A percentile compares a stretch with the other conserved stretches of the same genome.
Evolutionary conservation across 345 rosid species (phyloP).

Genomic region (Citrus medica): DNA sequence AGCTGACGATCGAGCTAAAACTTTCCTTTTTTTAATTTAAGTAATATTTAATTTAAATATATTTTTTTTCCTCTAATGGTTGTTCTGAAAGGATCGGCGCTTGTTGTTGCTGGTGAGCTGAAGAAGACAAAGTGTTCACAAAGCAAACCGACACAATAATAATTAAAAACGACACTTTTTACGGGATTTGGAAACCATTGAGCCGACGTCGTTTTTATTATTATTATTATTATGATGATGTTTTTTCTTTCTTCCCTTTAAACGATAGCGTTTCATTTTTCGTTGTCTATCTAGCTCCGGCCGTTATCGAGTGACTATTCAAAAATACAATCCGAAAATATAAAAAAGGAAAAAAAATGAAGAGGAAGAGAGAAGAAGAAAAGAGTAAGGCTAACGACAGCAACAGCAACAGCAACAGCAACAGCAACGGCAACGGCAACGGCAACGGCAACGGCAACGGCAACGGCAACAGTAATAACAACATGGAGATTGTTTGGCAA

Average conservation of each 20-base stretch:
- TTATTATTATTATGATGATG: not conserved
- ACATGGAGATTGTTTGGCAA: constrained; percentile 62
- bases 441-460: not conserved
- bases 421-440: no score
- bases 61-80: constrained; percentile 1
- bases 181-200: not conserved
- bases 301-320: not conserved
- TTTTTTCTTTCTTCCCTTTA: no score
- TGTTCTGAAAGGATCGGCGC: constrained; percentile 25
- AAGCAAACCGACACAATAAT: not conserved
- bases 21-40: no score
- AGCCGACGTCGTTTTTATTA: not conserved
- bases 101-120: constrained; percentile 32
- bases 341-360: constrained; percentile 9
- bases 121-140: constrained; percentile 27
- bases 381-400: constrained; percentile 11
- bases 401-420: not conserved
- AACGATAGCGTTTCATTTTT: constrained; percentile 18
- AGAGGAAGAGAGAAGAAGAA: constrained; percentile 27
- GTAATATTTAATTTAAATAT: no score
- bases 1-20: constrained; percentile 12
- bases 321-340: not conserved
- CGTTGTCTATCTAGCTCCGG: not conserved
- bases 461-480: constrained; percentile 12
- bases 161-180: constrained; percentile 24